These are phyloP conservation scores for Tulasnella sp. DNA, from an alignment of 768 basidiomycete species.

Conservation along the genomic window DNA sequence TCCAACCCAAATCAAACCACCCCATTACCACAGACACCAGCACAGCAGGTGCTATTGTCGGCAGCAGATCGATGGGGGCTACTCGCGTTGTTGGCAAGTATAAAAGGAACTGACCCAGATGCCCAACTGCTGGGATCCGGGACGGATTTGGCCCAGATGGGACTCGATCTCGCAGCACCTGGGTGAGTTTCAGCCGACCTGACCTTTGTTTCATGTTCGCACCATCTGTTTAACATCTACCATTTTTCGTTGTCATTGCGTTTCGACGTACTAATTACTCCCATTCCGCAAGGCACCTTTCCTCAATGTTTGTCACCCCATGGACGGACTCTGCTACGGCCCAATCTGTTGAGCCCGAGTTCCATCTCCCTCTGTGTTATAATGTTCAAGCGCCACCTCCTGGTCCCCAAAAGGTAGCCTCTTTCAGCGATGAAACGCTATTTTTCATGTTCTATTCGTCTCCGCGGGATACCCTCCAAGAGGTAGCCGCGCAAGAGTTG, in stretches of 20 bases:
- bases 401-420: conserved; percentile 62
- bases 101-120: conserved; percentile 78
- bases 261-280: not conserved
- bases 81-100: conserved; percentile 69
- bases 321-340: conserved; percentile 88
- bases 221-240: not conserved
- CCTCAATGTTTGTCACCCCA: conserved; percentile 89
- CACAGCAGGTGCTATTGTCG: conserved; percentile 82
- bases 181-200: conserved; percentile 43
- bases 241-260: not conserved
- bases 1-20: conserved; percentile 19
- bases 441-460: conserved; percentile 98
- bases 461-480: conserved; percentile 84
- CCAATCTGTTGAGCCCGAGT: conserved; percentile 81
- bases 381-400: conserved; percentile 82
- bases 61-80: conserved; percentile 95
- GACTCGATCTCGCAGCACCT: conserved; percentile 72
- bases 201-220: not conserved
- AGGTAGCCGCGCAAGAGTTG: conserved; percentile 91
- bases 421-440: conserved; percentile 90
- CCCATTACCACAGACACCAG: conserved; percentile 66
- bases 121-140: conserved; percentile 72
- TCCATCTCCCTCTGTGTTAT: conserved; percentile 81
- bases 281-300: conserved; percentile 47
- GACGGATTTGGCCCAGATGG: conserved; percentile 83